Percentiles rank a stretch among this genome's conserved stretches.
Evolutionary conservation across 257 asterid species (phyloP).

Genomic region (Solanum pennellii): DNA sequence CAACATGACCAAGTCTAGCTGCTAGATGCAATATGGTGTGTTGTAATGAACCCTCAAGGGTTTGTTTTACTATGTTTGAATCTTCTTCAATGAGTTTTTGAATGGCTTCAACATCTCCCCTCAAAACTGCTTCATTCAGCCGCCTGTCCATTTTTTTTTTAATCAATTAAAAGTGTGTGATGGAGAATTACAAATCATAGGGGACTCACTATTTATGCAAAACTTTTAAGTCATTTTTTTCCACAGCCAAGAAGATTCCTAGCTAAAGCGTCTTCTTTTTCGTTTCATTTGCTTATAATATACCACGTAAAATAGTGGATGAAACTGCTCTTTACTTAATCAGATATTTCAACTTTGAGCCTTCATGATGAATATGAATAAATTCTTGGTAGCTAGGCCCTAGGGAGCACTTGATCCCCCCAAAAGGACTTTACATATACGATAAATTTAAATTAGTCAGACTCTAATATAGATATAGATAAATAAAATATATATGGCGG

Average conservation of each 20-base stretch:
- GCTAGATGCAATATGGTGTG: slow-evolving; percentile 25
- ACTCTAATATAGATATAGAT: not conserved
- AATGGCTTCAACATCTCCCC: slow-evolving; percentile 13
- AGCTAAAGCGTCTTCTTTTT: not conserved
- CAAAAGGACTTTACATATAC: too few species aligned
- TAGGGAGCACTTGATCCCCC: not conserved
- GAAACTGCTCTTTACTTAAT: not conserved
- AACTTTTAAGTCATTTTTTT: not conserved
- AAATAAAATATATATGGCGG: not conserved
- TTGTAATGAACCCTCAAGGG: not conserved
- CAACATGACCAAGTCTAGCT: slow-evolving; percentile 29
- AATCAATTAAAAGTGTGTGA: not conserved
- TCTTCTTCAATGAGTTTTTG: slow-evolving; percentile 7
- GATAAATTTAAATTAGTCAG: not conserved
- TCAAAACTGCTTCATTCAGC: slow-evolving; percentile 14
- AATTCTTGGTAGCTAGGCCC: not conserved
- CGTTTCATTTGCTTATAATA: not conserved
- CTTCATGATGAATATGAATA: not conserved
- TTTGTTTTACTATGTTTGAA: not conserved
- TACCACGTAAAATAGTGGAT: not conserved
- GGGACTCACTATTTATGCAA: not conserved
- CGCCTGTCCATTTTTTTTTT: slow-evolving; percentile 25
- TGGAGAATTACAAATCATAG: not conserved
- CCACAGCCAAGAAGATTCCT: not conserved
- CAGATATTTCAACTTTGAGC: too few species aligned